A percentile compares a stretch with the other conserved stretches of the same genome.
phyloP scores from a whole-genome alignment of 768 basidiomycete species.

The Suillus placidus region DNA sequence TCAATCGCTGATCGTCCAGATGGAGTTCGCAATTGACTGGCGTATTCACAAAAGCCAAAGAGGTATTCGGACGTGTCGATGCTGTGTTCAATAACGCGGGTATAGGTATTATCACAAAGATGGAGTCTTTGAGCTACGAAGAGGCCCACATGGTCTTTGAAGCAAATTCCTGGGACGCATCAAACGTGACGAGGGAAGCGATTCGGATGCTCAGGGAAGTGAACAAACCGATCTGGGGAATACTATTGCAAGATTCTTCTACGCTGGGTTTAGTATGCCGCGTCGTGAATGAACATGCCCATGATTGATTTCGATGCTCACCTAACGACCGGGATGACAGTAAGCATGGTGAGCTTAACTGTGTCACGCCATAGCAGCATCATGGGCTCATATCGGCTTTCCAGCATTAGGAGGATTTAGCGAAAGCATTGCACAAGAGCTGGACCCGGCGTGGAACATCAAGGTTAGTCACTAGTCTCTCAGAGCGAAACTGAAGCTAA shows the following conservation, averaged over 20 bases:
- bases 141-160: constrained; percentile 41
- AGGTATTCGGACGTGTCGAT: constrained; percentile 39
- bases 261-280: constrained; percentile 31
- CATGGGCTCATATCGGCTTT: background rate
- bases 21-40: constrained; percentile 26
- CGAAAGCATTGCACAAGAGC: constrained; percentile 25
- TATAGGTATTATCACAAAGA: constrained; percentile 27
- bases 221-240: constrained; percentile 38
- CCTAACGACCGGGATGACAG: background rate
- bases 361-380: background rate
- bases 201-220: constrained; percentile 39
- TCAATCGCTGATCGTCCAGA: constrained; percentile 26
- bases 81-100: constrained; percentile 45
- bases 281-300: constrained; percentile 22
- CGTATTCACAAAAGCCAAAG: constrained; percentile 32
- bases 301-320: background rate
- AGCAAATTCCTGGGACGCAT: constrained; percentile 38
- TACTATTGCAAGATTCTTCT: constrained; percentile 39
- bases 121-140: constrained; percentile 37
- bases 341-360: constrained; percentile 9
- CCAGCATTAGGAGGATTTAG: constrained; percentile 35
- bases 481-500: too few species aligned
- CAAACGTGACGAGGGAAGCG: constrained; percentile 34
- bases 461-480: constrained; percentile 16
- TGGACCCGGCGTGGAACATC: constrained; percentile 35